A percentile compares a stretch with the other conserved stretches of the same genome.
Evolutionary conservation across 1,284 basidiomycete genomes (phyloP).

Genomic region (Austroboletus rostrupii): DNA sequence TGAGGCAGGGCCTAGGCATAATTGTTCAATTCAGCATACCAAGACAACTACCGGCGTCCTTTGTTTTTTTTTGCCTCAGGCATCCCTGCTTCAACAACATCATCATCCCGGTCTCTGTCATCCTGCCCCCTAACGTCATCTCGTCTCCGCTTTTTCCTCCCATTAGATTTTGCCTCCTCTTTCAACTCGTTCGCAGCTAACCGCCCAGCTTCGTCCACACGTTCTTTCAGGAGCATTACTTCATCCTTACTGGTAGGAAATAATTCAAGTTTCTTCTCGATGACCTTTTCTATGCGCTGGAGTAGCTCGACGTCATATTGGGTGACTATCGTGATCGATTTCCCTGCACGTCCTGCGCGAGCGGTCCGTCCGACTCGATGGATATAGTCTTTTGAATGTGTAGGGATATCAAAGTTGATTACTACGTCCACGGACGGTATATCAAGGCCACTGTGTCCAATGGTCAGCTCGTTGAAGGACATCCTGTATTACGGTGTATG

Average conservation of each 20-base stretch:
- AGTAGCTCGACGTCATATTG: conserved; percentile 98
- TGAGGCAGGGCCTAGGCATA: too few species aligned
- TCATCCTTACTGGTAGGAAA: conserved; percentile 93
- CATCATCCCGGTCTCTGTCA: conserved; percentile 82
- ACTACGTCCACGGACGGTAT: conserved; percentile 96
- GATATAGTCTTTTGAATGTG: conserved; percentile 99
- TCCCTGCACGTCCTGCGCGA: conserved; percentile 92
- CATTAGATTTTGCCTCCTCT: conserved; percentile 52
- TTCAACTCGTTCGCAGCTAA: conserved; percentile 80
- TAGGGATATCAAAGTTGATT: conserved; percentile 97
- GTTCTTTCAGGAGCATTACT: conserved; percentile 82
- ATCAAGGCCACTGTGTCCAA: conserved; percentile 74
- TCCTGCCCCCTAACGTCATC: conserved; percentile 52
- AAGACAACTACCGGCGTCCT: conserved; percentile 30
- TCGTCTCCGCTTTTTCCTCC: conserved; percentile 55
- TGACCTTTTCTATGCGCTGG: conserved; percentile 90
- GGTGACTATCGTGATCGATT: conserved; percentile 93
- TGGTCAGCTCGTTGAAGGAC: conserved; percentile 6
- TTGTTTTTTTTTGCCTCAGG: conserved; percentile 52
- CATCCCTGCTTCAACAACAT: conserved; percentile 79
- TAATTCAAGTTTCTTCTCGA: conserved; percentile 88
- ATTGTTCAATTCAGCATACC: background rate
- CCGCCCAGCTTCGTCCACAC: conserved; percentile 86
- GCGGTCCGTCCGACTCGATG: conserved; percentile 98
- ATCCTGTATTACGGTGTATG: background rate